These are phyloP conservation scores for Mycena citricolor DNA, from an alignment of 1,284 basidiomycete genomes.

Conservation along the genomic window DNA sequence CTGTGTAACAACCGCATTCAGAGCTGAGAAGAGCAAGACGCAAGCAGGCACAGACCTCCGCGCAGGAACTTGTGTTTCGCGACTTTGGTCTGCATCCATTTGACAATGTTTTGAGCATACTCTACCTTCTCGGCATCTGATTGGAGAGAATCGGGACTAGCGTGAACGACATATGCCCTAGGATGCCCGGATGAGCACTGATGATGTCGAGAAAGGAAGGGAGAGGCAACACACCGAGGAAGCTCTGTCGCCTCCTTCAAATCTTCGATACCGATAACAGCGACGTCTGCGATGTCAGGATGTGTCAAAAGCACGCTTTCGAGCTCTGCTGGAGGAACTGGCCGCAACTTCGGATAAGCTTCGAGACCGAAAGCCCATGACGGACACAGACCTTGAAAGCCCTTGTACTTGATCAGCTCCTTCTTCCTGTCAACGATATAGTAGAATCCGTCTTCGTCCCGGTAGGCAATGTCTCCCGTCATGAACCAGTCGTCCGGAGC, in stretches of 20 bases:
- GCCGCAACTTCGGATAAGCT: conserved; percentile 1
- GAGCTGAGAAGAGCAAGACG: neutral
- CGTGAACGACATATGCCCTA: conserved; percentile 73
- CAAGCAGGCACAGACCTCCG: conserved; percentile 35
- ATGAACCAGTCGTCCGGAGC: conserved; percentile 69
- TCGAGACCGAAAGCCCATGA: neutral
- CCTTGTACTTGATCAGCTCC: conserved; percentile 77
- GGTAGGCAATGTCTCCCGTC: conserved; percentile 66
- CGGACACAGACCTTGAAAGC: conserved; percentile 35
- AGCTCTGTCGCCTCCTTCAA: conserved; percentile 71
- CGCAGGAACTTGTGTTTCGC: conserved; percentile 54
- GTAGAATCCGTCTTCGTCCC: conserved; percentile 63
- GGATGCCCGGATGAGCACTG: neutral
- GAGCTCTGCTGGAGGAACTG: conserved; percentile 82
- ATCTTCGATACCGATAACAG: conserved; percentile 70
- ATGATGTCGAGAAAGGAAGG: neutral
- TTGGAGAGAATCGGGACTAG: conserved; percentile 37
- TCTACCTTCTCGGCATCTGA: conserved; percentile 33
- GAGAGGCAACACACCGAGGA: conserved; percentile 39
- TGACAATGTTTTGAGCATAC: conserved; percentile 43
- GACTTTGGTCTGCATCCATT: conserved; percentile 53
- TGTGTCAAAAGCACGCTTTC: conserved; percentile 74
- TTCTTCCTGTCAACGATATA: conserved; percentile 73
- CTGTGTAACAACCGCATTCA: conserved; percentile 27
- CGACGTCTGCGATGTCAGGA: conserved; percentile 69